phyloP scores from a whole-genome alignment of 2,329 filamentous ascomycete species.

The Penicillium sumatraense region DNA sequence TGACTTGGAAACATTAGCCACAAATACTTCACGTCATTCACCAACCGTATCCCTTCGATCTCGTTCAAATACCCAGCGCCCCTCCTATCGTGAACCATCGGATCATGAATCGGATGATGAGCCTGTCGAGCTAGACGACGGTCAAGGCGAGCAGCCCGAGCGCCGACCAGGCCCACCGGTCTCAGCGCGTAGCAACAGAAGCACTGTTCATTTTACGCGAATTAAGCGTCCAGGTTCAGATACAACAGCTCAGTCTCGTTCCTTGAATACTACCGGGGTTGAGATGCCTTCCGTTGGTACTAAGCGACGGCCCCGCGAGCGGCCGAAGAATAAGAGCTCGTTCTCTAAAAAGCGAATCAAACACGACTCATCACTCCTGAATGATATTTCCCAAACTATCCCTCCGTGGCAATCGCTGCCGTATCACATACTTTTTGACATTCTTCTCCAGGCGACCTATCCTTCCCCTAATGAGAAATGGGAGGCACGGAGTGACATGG shows the following conservation, averaged over 20 bases:
- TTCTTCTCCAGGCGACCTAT: slow-evolving; percentile 70
- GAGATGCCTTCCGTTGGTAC: not conserved
- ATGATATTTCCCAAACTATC: slow-evolving; percentile 42
- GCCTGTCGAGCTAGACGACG: not conserved
- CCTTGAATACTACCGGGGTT: not conserved
- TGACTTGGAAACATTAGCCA: not conserved
- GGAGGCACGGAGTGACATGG: slow-evolving; percentile 28
- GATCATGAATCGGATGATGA: not conserved
- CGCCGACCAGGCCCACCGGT: not conserved
- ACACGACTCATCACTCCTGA: slow-evolving; percentile 14
- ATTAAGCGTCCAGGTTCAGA: not conserved
- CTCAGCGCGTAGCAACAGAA: not conserved
- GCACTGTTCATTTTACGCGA: not conserved
- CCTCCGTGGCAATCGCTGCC: slow-evolving; percentile 66
- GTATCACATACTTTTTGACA: slow-evolving; percentile 69
- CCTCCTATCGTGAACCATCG: not conserved
- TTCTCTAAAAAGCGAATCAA: slow-evolving; percentile 34
- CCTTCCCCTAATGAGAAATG: slow-evolving; percentile 55
- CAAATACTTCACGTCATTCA: not conserved
- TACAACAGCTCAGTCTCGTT: not conserved
- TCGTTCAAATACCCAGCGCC: not conserved
- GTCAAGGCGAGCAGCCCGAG: not conserved
- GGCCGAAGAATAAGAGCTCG: slow-evolving; percentile 5
- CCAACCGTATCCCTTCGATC: not conserved
- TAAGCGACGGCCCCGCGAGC: not conserved